phyloP scores from a whole-genome alignment of 345 rosid genomes.

The Draba incana region DNA sequence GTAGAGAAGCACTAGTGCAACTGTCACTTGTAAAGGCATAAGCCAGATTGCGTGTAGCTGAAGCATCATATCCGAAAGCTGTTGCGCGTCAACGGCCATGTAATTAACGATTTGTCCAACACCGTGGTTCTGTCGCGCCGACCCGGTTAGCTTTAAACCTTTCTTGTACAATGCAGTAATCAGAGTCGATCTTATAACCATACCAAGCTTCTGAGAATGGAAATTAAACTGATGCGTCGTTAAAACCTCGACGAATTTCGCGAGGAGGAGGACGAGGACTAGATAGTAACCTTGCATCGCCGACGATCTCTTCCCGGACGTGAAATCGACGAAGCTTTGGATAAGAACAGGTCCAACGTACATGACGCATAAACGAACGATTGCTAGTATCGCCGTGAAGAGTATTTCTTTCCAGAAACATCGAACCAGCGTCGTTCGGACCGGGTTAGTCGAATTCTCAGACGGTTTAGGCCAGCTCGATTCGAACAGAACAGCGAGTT shows the following conservation, averaged over 20 bases:
- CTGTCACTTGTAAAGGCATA: conserved; percentile 76
- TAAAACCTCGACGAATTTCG: conserved; percentile 81
- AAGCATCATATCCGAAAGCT: conserved; percentile 94
- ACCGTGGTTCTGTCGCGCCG: conserved; percentile 90
- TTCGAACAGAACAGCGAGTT: conserved; percentile 63
- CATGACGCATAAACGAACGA: conserved; percentile 69
- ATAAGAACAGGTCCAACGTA: conserved; percentile 85
- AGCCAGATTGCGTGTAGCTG: conserved; percentile 95
- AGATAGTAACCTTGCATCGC: conserved; percentile 83
- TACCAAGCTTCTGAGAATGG: conserved; percentile 90
- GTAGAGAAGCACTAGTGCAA: conserved; percentile 73
- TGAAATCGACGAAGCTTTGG: conserved; percentile 77
- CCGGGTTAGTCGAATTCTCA: conserved; percentile 67
- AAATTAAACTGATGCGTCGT: conserved; percentile 82
- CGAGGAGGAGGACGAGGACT: conserved; percentile 64
- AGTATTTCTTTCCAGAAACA: conserved; percentile 82
- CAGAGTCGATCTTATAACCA: conserved; percentile 85
- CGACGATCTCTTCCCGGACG: conserved; percentile 78
- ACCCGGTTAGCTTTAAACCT: conserved; percentile 73
- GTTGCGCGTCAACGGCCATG: conserved; percentile 98
- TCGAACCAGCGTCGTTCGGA: conserved; percentile 64
- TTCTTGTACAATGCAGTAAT: conserved; percentile 79
- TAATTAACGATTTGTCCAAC: conserved; percentile 96
- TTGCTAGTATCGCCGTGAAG: conserved; percentile 76
- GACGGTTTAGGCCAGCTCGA: conserved; percentile 75